phyloP scores from a whole-genome alignment of 179 eudicot genomes.

The Gypsophila paniculata region DNA sequence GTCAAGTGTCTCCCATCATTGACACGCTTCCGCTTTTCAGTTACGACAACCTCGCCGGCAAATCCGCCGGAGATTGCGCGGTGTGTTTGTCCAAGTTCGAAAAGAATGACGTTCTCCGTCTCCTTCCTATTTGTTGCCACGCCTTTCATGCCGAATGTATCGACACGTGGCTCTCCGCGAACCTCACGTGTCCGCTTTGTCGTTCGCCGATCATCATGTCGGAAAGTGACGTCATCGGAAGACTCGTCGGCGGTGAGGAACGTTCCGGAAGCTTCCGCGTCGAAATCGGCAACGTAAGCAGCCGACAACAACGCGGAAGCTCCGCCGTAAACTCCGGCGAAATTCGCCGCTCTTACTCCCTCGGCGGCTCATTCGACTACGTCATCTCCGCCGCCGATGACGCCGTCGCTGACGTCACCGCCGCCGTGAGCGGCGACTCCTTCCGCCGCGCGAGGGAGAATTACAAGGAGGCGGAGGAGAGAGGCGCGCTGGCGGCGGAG shows the following conservation, averaged over 20 bases:
- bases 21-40: conserved; percentile 51
- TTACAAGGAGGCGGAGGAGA: conserved; percentile 21
- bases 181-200: conserved; percentile 79
- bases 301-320: conserved; percentile 35
- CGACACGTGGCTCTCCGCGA: conserved; percentile 66
- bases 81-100: conserved; percentile 67
- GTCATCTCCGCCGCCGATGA: conserved; percentile 53
- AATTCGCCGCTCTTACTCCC: conserved; percentile 40
- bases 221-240: conserved; percentile 22
- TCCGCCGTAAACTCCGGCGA: conserved; percentile 22
- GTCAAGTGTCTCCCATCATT: conserved; percentile 29
- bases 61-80: conserved; percentile 51
- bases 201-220: conserved; percentile 49
- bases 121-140: conserved; percentile 72
- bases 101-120: conserved; percentile 46
- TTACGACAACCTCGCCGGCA: conserved; percentile 36
- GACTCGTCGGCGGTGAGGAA: conserved; percentile 9
- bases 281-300: conserved; percentile 56
- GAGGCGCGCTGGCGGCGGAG: conserved; percentile 41
- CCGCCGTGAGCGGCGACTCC: conserved; percentile 5
- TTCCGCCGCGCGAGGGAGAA: conserved; percentile 32
- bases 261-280: conserved; percentile 51
- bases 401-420: conserved; percentile 35
- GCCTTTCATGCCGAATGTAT: conserved; percentile 65
- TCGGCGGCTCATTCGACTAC: conserved; percentile 69